Conservation (phyloP, 108 stramenopile genomes). For the Aurantiochytrium sp. region DNA sequence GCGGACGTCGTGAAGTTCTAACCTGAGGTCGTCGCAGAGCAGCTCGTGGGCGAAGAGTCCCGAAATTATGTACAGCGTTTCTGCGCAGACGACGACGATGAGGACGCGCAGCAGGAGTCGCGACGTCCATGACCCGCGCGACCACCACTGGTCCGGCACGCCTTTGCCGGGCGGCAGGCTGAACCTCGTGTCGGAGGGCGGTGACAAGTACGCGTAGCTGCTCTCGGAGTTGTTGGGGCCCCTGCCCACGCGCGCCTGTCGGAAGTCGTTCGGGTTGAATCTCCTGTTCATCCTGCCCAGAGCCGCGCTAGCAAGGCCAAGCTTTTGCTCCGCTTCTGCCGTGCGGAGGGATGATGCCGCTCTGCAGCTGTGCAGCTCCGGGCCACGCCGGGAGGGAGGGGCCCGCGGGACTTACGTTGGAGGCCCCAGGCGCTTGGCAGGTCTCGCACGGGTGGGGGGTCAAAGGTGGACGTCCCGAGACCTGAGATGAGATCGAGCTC, state of each 20-base stretch:
- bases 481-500: no score
- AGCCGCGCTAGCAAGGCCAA: no score
- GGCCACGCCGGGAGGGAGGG: no score
- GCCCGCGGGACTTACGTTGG: no score
- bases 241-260: not conserved
- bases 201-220: not conserved
- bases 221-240: not conserved
- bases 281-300: not conserved
- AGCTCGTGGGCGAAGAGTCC: not conserved
- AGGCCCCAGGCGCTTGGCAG: no score
- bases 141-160: not conserved
- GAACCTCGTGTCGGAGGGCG: not conserved
- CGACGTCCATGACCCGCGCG: not conserved
- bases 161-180: not conserved
- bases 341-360: no score
- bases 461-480: no score
- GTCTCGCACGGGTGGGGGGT: no score
- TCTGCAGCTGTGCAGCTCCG: no score
- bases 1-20: not conserved
- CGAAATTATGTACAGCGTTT: not conserved
- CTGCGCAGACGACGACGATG: not conserved
- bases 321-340: not conserved
- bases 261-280: not conserved
- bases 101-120: not conserved
- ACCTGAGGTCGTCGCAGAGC: constrained; percentile 2